Evolutionary conservation across 1,139 yeast genomes (phyloP), one percentile per base, ranked within the genome.

Genomic region (Candida sp.): DNA sequence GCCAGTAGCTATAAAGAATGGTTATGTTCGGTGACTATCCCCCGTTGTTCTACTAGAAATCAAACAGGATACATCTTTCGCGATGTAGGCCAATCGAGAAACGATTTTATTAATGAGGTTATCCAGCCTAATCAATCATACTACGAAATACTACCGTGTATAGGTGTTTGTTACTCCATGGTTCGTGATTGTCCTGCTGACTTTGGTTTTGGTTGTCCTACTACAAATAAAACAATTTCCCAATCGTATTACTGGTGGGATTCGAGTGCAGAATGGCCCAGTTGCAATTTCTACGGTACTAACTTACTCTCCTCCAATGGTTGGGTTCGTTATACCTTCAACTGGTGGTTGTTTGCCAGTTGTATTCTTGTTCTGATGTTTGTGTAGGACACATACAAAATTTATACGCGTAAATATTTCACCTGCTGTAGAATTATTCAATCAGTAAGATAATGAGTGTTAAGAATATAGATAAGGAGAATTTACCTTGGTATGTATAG

Each of bases 11-110:
- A 93, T 61, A 83, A 81, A 55, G 76, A 84, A 55, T 93, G 99
- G 99, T 72, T 93, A 19, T 93, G 99, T 65, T 77, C 96, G 0
- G 89, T 88, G 4, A 73, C 90, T 0, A 87, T 93, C n/a, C 98
- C 99, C 0, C 69, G 98, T 32, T 93, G 99, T 56, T 73, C 85
- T 1, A 69, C 86, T 0, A 47, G 63, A 40, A 61, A 76, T 27
- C 60, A 71, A 5, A 57, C 75, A 0, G 82, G 79, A 12, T 80
- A 81, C 56, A 61, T 63, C 27, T 52, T 58, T 25, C 72, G 96
- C 32, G 63, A 66, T 3, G 64, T 64, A 2, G 75, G 75, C n/a
- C 61, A 69, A 5, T 82, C 88, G 6, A 72, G 99, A 46, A 88
- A 79, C 53, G 67, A 66, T 5, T 79, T 78, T 52, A 74, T 91